Evolutionary conservation across 257 asterid genomes (phyloP).

Genomic region (Ligustrum vulgare): DNA sequence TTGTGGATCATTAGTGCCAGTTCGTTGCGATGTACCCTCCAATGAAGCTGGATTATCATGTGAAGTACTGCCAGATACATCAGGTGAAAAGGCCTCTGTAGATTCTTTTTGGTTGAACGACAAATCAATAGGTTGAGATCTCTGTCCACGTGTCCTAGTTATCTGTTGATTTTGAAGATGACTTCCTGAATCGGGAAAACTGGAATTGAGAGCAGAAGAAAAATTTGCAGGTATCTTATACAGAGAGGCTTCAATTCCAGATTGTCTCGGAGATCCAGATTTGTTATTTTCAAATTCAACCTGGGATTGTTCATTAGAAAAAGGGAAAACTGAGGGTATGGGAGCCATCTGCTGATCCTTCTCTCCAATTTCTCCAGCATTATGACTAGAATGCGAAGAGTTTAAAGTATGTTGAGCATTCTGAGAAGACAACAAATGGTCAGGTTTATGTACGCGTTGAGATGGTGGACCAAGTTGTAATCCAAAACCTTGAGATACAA

Average conservation of each 20-base stretch:
- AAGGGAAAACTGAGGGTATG: constrained; percentile 37
- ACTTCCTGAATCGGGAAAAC: constrained; percentile 43
- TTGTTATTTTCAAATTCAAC: constrained; percentile 38
- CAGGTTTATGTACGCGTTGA: constrained; percentile 45
- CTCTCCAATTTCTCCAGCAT: constrained; percentile 46
- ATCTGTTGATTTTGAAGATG: constrained; percentile 51
- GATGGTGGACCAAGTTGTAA: constrained; percentile 94
- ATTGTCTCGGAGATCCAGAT: constrained; percentile 40
- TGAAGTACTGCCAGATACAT: constrained; percentile 36
- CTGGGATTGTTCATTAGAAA: constrained; percentile 38
- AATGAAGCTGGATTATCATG: constrained; percentile 35
- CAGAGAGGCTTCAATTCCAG: constrained; percentile 34
- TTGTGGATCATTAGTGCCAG: constrained; percentile 31
- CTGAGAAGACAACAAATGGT: constrained; percentile 44
- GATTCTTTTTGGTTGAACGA: constrained; percentile 48
- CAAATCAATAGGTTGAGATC: constrained; percentile 34
- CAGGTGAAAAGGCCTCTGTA: constrained; percentile 39
- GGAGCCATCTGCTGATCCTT: constrained; percentile 38
- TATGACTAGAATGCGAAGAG: constrained; percentile 36
- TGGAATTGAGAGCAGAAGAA: constrained; percentile 44
- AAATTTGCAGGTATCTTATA: constrained; percentile 44
- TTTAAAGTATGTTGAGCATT: constrained; percentile 37
- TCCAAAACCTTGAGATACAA: constrained; percentile 77
- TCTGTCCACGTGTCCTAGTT: constrained; percentile 44
- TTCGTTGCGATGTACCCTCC: constrained; percentile 31